Conservation (phyloP, 208 protist species). For the Trichomonas tenax region DNA sequence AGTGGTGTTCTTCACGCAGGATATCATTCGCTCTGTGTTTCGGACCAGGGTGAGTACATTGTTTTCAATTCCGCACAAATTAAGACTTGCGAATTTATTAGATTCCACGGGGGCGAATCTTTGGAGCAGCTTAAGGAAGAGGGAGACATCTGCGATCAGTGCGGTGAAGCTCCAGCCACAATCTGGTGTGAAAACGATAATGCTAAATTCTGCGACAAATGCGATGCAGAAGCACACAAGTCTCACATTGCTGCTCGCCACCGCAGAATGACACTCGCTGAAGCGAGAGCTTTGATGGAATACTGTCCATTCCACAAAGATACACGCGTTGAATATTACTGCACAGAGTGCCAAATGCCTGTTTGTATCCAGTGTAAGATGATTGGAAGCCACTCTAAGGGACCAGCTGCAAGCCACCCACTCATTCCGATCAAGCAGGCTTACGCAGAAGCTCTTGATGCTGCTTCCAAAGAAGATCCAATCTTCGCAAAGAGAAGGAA, state of each 20-base stretch:
- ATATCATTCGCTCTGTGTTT: not conserved
- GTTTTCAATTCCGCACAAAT: conserved; percentile 6
- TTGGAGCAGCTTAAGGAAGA: not conserved
- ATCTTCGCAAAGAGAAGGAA: not conserved
- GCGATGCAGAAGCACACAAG: not conserved
- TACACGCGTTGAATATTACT: not conserved
- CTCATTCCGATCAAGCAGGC: not conserved
- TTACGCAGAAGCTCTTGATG: not conserved
- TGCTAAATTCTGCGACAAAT: not conserved
- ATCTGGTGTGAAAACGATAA: not conserved
- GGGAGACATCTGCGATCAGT: not conserved
- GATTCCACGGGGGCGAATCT: not conserved
- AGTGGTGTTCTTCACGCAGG: not conserved
- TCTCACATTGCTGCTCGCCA: not conserved
- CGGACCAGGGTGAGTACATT: not conserved
- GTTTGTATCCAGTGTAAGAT: conserved; percentile 4
- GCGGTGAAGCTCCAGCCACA: not conserved
- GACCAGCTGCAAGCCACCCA: not conserved
- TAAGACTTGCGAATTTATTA: not conserved
- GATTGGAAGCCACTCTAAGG: not conserved
- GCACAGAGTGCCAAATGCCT: not conserved
- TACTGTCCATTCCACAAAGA: not conserved
- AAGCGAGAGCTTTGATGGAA: not conserved
- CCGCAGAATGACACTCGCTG: not conserved
- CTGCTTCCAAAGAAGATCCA: not conserved